These are phyloP conservation scores for Hymenoscyphus scutula DNA, from an alignment of 2,329 filamentous ascomycete genomes.

Conservation along the genomic window DNA sequence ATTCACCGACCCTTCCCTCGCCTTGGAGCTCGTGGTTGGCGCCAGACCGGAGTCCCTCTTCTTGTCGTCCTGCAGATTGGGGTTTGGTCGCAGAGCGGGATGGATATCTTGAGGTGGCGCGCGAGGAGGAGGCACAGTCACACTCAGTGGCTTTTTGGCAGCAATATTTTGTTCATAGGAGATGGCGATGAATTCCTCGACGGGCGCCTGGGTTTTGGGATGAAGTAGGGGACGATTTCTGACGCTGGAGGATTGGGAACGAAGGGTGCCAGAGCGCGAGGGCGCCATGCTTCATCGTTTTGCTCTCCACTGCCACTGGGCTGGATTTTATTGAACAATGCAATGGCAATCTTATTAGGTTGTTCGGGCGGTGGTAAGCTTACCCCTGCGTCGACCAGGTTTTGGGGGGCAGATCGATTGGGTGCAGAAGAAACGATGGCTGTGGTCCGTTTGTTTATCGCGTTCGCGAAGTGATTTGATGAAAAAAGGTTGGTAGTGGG, in stretches of 20 bases:
- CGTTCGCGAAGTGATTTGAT: background rate
- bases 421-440: background rate
- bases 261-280: background rate
- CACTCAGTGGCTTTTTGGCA: conserved; percentile 55
- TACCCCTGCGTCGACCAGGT: background rate
- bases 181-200: conserved; percentile 46
- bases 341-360: conserved; percentile 1
- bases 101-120: conserved; percentile 31
- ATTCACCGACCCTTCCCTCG: conserved; percentile 42
- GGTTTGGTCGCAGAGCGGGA: conserved; percentile 27
- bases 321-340: background rate
- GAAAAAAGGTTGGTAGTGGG: background rate
- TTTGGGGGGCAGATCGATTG: background rate
- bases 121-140: conserved; percentile 33
- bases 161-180: conserved; percentile 61
- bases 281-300: conserved; percentile 7
- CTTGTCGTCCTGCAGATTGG: conserved; percentile 39
- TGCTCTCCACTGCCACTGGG: too few species aligned
- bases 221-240: background rate
- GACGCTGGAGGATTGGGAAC: background rate
- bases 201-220: background rate
- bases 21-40: conserved; percentile 45
- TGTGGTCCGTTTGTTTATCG: background rate
- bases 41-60: conserved; percentile 57
- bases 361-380: background rate